Conservation (phyloP, 2,329 filamentous ascomycete species). For the Cladosporium austrohemisphaericum region DNA sequence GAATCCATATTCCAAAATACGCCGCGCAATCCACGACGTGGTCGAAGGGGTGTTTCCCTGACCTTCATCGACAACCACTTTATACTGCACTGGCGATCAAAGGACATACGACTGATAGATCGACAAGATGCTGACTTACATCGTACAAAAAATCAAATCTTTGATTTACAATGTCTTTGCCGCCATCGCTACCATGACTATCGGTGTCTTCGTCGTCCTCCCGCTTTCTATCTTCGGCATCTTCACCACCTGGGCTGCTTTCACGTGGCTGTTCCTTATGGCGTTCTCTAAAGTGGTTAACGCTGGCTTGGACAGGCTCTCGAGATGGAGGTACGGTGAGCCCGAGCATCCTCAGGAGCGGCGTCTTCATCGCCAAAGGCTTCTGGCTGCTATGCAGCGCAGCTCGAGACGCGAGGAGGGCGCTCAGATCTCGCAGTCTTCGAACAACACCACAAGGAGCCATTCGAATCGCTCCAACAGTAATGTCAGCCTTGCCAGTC, state of each 20-base stretch:
- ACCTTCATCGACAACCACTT: too few relatives aligned
- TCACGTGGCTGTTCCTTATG: background rate
- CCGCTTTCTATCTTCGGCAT: background rate
- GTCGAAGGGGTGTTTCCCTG: too few relatives aligned
- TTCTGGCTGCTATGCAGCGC: background rate
- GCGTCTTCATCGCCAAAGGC: background rate
- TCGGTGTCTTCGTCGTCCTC: slow-evolving; percentile 2
- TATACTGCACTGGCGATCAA: too few relatives aligned
- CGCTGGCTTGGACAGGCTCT: background rate
- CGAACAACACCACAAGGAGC: background rate
- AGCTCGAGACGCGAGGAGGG: background rate
- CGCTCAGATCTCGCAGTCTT: background rate
- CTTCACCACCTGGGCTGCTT: background rate
- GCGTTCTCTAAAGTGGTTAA: background rate
- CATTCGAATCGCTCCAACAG: slow-evolving; percentile 6
- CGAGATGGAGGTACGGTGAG: background rate
- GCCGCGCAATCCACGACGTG: too few relatives aligned
- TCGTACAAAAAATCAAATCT: background rate
- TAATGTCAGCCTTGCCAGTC: background rate
- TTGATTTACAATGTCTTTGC: background rate
- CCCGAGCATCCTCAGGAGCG: background rate
- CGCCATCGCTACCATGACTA: background rate
- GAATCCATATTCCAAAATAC: too few relatives aligned
- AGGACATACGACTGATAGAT: too few relatives aligned
- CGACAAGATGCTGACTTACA: background rate